Evolutionary conservation across 2,329 filamentous ascomycete species (phyloP), one percentile per base, ranked within the genome.

Genomic region (Seiridium unicorne): DNA sequence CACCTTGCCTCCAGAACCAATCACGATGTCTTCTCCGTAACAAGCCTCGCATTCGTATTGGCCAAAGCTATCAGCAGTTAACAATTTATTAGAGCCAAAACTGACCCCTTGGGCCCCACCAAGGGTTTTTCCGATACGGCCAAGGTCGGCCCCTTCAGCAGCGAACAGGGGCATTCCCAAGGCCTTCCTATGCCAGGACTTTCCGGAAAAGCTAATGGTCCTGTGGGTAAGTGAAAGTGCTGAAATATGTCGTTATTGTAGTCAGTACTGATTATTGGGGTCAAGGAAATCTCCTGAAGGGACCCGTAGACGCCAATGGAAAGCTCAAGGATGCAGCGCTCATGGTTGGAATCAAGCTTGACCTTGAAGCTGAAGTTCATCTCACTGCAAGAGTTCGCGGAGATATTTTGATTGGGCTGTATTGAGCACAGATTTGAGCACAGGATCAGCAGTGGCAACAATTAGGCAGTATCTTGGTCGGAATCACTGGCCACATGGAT

Each of bases 341-440:
- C 61, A 77, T 87, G 71, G 76, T 88, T 49, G 84, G 84, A 61
- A 84, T 87, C 76, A 87, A 87, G 76, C 76, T 88, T 51, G 85
- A 88, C 69, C 75, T 87, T 51, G 84, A 88, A 71, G 84, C 84
- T 55, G 84, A 87, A 68, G 80, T 87, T 46, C 84, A 88, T 68
- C 75, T 87, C 64, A 87, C 84, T 32, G 84, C 85, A 59, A 74
- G 85, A 60, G 78, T 87, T 64, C 78, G 83, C 56, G 85, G 85
- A 76, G 85, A 88, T 70, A 84, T 87, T 66, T 78, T 81, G 42
- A 81, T 88, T 68, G 84, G 83, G 51, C 72, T 86, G 67, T 85
- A 85, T 70, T 86, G 73, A 64, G 42, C 10, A 13, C 32, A 26
- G 18, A 26, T 26, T 26, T 26, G 18, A 26, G 18, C 18, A 26